A percentile compares a stretch with the other conserved stretches of the same genome.
phyloP scores from a whole-genome alignment of 2,329 filamentous ascomycete genomes.

The Magnaporthiopsis rhizophila region DNA sequence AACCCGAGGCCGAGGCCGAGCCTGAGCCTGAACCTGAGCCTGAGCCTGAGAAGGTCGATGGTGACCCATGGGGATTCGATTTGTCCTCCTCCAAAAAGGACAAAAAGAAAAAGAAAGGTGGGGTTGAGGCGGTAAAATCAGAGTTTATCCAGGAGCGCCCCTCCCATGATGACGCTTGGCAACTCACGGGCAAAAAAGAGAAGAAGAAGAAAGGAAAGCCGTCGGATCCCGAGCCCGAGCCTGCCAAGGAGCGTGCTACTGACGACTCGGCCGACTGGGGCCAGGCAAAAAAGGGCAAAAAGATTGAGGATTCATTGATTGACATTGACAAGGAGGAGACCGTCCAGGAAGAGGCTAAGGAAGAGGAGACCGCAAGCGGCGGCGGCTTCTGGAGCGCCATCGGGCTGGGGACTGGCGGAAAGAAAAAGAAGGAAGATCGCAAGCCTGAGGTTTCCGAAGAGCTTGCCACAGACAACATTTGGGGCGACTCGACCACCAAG shows the following conservation, averaged over 20 bases:
- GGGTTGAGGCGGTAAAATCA: constrained; percentile 17
- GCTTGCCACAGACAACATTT: constrained; percentile 6
- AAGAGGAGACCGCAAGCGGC: constrained; percentile 26
- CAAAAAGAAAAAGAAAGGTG: constrained; percentile 30
- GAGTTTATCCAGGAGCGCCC: constrained; percentile 3
- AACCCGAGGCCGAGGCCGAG: constrained; percentile 7
- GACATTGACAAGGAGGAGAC: constrained; percentile 32
- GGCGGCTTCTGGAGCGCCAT: background rate
- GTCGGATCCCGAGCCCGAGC: constrained; percentile 17
- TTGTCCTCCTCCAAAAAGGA: constrained; percentile 35
- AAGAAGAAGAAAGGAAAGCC: constrained; percentile 22
- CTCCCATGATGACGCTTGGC: constrained; percentile 10
- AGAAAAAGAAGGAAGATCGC: constrained; percentile 4
- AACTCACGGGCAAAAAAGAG: constrained; percentile 13
- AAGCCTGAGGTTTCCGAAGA: constrained; percentile 14
- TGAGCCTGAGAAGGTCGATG: constrained; percentile 13
- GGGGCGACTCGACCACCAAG: constrained; percentile 10
- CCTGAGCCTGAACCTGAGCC: constrained; percentile 10
- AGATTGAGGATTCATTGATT: constrained; percentile 31
- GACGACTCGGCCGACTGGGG: constrained; percentile 14
- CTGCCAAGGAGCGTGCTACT: constrained; percentile 14
- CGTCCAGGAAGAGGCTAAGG: constrained; percentile 17
- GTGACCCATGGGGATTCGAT: constrained; percentile 34
- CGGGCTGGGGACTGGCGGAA: background rate
- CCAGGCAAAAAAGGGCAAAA: constrained; percentile 14